Base-by-base conservation (phyloP, 805 yeast species). In the Ogataea neopini region DNA sequence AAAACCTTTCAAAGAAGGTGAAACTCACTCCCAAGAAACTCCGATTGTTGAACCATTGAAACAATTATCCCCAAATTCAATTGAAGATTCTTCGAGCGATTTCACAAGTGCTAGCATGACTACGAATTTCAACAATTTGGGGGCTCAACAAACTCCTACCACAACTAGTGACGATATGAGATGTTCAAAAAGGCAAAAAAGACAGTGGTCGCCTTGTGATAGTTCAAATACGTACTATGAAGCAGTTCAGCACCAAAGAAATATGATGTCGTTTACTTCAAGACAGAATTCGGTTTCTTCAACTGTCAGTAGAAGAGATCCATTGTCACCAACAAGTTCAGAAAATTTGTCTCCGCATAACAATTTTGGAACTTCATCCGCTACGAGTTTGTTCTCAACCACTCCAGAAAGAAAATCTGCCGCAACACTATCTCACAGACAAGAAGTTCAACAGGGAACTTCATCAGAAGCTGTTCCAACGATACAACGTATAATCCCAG, bases 401-500 rank as follows among this genome's bases (percentile, higher is more conserved):
- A 67, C 72, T 3, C 70, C 70, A 4, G 71, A 67, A 35, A 56
- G 57, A 19, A 56, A 57, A 30, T 50, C 50, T 13, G 38, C 48
- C 8, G 44, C 44, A 23, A 34, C 48, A 35, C 14, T 40, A 46
- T 10, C 37, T 36, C 22, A 18, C 8, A 5, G 8, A 22, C 5
- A 22, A 22, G 32, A 28, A 28, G 32, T 32, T 32, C 4, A 6
- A 25, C 38, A 50, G 32, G 25, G 33, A 15, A 9, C 43, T 29
- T 17, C 45, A 5, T 22, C 51, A n/a, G 11, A 25, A 5, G 18
- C 53, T 34, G 36, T 60, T 25, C 95, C 95, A 1, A 63, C 76
- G 0, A 84, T 92, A 44, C 92, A 89, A 64, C 76, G 96, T 49
- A 85, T 94, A 9, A 91, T 94, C 48, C 99, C 99, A 1, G 85